phyloP scores from a whole-genome alignment of 2,329 filamentous ascomycete species.

The Akanthomyces dipterigenus region DNA sequence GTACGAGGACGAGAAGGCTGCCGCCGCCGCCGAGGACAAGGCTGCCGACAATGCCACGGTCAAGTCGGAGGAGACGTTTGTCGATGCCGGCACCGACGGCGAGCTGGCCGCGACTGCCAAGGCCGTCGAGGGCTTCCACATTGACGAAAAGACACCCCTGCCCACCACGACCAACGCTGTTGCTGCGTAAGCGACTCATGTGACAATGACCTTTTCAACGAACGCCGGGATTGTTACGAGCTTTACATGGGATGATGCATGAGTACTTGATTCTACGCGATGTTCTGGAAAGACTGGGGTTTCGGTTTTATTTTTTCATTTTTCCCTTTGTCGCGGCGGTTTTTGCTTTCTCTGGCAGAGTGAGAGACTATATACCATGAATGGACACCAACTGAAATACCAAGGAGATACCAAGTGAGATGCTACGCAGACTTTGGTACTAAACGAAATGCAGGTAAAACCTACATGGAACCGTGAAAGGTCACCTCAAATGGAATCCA shows the following conservation, averaged over 20 bases:
- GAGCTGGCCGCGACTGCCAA: conserved; percentile 1
- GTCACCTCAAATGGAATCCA: no score
- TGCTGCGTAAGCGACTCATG: conserved; percentile 6
- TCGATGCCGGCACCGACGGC: not conserved
- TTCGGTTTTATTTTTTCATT: not conserved
- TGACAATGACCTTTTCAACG: not conserved
- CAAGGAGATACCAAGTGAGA: no score
- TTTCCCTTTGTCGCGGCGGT: not conserved
- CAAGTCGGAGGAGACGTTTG: conserved; percentile 9
- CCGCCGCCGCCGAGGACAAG: conserved; percentile 1
- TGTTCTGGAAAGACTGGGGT: not conserved
- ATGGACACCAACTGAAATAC: not conserved
- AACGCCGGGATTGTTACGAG: not conserved
- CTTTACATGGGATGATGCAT: not conserved
- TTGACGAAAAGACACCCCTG: conserved; percentile 6
- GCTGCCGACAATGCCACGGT: not conserved
- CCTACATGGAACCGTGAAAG: no score
- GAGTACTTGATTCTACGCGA: not conserved
- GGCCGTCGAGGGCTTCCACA: not conserved
- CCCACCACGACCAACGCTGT: conserved; percentile 7
- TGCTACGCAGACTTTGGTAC: no score
- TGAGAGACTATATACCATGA: conserved; percentile 4
- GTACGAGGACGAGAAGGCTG: conserved; percentile 11
- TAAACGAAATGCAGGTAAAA: no score
- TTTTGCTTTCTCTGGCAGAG: not conserved